Conservation (phyloP, 345 rosid species). For the Sonneratia caseolaris region DNA sequence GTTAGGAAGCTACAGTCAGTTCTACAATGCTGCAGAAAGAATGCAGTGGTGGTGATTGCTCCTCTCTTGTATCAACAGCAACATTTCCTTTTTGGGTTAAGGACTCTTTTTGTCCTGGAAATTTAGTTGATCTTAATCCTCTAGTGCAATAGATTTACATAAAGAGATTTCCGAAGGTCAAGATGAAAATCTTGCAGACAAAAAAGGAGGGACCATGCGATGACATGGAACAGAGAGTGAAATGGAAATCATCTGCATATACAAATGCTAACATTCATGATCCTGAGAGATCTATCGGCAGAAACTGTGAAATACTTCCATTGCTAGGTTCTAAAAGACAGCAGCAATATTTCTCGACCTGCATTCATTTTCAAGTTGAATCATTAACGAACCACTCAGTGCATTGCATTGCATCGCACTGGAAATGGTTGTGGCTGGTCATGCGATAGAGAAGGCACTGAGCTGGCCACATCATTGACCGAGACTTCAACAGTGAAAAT, state of each 20-base stretch:
- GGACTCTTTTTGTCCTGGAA: not conserved
- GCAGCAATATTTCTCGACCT: not conserved
- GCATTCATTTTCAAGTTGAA: not conserved
- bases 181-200: not conserved
- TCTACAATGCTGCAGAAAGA: not conserved
- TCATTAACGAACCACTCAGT: not conserved
- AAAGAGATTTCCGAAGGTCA: not conserved
- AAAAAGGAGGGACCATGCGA: not conserved
- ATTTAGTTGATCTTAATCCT: not conserved
- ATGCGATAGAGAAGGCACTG: not conserved
- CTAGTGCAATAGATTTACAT: not conserved
- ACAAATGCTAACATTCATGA: not conserved
- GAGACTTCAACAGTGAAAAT: not conserved
- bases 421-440: not conserved
- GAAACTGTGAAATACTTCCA: not conserved
- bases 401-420: not conserved
- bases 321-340: not conserved
- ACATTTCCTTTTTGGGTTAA: not conserved
- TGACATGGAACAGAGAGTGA: not conserved
- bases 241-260: not conserved
- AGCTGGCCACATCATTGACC: not conserved
- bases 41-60: not conserved
- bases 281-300: not conserved
- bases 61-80: not conserved
- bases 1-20: not conserved